Percentiles rank a stretch among this genome's conserved stretches.
Evolutionary conservation across 176 grass and related monocot species (phyloP).

Genomic region (Eremochloa ophiuroides): DNA sequence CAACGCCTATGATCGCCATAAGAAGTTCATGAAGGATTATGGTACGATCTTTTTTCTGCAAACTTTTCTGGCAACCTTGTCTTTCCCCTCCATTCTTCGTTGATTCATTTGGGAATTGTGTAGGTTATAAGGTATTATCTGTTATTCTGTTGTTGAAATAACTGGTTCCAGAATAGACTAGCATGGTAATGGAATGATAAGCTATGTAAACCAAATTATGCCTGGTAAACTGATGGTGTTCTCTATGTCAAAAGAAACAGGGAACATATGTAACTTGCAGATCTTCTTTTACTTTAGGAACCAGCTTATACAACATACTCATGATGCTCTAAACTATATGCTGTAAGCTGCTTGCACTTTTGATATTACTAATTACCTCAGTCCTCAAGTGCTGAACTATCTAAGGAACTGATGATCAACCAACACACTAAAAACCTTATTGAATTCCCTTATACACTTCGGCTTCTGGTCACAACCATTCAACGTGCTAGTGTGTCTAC

Average conservation of each 20-base stretch:
- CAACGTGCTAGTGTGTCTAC: not conserved
- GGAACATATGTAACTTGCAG: not conserved
- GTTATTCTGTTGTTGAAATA: not conserved
- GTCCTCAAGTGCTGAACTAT: not conserved
- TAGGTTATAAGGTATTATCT: not conserved
- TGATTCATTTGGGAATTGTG: not conserved
- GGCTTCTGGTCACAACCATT: not conserved
- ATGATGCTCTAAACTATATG: not conserved
- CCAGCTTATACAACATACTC: not conserved
- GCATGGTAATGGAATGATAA: not conserved
- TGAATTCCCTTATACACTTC: not conserved
- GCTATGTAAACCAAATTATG: not conserved
- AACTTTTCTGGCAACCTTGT: not conserved
- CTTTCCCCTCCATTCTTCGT: not conserved
- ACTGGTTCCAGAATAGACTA: not conserved
- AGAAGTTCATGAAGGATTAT: slow-evolving; percentile 88
- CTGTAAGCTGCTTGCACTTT: not conserved
- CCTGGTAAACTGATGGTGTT: not conserved
- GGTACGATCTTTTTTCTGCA: slow-evolving; percentile 16
- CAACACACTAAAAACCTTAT: not conserved
- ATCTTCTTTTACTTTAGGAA: not conserved
- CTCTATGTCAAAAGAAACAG: not conserved
- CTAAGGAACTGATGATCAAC: not conserved
- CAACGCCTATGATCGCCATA: slow-evolving; percentile 73
- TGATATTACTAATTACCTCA: not conserved